Evolutionary conservation across 768 basidiomycete species (phyloP), one percentile per base, ranked within the genome.

Genomic region (Phylloporus arenicola): DNA sequence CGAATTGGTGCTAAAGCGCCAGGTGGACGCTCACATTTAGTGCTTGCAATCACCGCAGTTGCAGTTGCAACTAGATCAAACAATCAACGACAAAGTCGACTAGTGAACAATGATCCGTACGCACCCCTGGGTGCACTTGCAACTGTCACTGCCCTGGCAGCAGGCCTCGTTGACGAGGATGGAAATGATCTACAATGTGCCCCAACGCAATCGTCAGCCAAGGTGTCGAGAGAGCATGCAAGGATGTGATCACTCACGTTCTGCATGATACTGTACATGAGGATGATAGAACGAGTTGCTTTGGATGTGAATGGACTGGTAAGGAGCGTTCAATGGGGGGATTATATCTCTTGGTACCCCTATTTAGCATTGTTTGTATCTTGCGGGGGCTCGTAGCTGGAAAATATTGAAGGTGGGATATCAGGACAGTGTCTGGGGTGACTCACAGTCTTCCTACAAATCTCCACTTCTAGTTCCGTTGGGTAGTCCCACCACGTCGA

Each of bases 181-280:
- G 20, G 51, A 22, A 27, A 27, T 37, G 19, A 43, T 29, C 51
- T 52, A 11, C 7, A n/a, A 17, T 10, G n/a, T 22, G 9, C 1
- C 13, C 30, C 3, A 10, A 40, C 16, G 10, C 14, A 11, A 22
- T 3, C 29, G 6, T 50, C 46, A 38, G 47, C 12, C 13, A 24
- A 42, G n/a, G 3, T 3, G 10, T 17, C 24, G 11, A 24, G n/a
- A 56, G 8, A 35, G 19, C 19, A 4, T 10, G 10, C 1, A 25
- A 17, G 5, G 6, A 19, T 1, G 20, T 0, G 19, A 16, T 17
- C 31, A 40, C 58, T 48, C 44, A 59, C 58, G 12, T 19, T 53
- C 49, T 60, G 59, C 59, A 59, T 61, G 35, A 20, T 42, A 6
- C 0, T 38, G 11, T 7, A 10, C 4, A 13, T n/a, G 48, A 49